phyloP scores from a whole-genome alignment of 2,329 filamentous ascomycete genomes.

The Clonostachys byssicola region DNA sequence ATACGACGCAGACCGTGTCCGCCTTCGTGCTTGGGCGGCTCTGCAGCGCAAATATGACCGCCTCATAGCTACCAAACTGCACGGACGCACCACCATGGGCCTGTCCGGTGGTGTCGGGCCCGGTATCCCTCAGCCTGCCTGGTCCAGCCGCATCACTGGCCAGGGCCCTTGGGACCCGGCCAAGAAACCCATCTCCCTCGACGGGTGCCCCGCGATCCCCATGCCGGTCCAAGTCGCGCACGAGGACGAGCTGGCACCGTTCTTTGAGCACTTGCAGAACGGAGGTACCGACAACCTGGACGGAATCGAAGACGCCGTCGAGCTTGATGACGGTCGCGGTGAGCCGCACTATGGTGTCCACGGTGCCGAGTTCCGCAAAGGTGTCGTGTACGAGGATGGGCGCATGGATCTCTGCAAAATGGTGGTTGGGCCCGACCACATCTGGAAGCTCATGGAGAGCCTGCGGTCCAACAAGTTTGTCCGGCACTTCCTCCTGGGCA shows the following conservation, averaged over 20 bases:
- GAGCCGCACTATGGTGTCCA: conserved; percentile 28
- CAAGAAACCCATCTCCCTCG: conserved; percentile 20
- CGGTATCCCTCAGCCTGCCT: conserved; percentile 23
- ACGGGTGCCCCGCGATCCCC: conserved; percentile 21
- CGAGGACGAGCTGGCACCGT: conserved; percentile 22
- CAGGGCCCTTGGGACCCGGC: conserved; percentile 26
- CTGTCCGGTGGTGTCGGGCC: conserved; percentile 20
- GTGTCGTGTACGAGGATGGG: conserved; percentile 43
- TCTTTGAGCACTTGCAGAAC: conserved; percentile 21
- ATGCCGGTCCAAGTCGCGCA: conserved; percentile 25
- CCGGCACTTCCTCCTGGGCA: conserved; percentile 47
- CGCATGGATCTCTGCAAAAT: conserved; percentile 53
- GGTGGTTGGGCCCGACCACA: conserved; percentile 46
- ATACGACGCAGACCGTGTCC: conserved; percentile 28
- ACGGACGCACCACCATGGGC: conserved; percentile 18
- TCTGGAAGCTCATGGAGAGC: conserved; percentile 42
- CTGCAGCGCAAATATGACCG: conserved; percentile 28
- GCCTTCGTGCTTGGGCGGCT: conserved; percentile 25
- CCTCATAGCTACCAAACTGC: conserved; percentile 20
- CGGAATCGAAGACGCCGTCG: conserved; percentile 15
- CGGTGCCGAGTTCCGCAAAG: conserved; percentile 27
- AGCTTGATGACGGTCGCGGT: conserved; percentile 25
- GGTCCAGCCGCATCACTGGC: conserved; percentile 21
- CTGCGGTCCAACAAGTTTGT: conserved; percentile 41
- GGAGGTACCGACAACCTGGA: conserved; percentile 17